These are phyloP conservation scores for Brassica hybrid DNA, from an alignment of 441 rosid species.

Conservation along the genomic window DNA sequence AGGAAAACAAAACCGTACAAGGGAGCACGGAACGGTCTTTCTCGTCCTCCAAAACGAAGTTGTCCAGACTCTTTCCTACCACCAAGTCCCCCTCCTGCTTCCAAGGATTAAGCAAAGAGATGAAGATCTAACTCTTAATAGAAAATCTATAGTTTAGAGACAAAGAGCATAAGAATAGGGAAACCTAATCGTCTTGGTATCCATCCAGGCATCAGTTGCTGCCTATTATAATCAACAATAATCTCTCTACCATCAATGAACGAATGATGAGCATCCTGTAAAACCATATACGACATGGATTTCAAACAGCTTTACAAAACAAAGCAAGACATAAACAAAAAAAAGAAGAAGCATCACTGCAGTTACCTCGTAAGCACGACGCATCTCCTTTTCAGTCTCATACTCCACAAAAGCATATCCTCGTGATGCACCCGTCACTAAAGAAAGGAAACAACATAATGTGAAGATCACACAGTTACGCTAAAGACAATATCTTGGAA, in stretches of 20 bases:
- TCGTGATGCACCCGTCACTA: constrained; percentile 90
- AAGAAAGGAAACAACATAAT: not conserved
- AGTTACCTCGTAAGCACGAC: constrained; percentile 85
- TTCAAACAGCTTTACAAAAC: constrained; percentile 7
- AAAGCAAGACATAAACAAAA: not conserved
- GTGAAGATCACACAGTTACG: not conserved
- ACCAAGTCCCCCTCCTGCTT: constrained; percentile 93
- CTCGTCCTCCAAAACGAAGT: constrained; percentile 97
- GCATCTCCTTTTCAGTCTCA: constrained; percentile 79
- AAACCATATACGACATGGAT: constrained; percentile 5
- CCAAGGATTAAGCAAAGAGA: constrained; percentile 3
- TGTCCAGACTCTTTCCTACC: constrained; percentile 95
- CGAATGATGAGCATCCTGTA: constrained; percentile 85
- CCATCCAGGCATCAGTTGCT: constrained; percentile 95
- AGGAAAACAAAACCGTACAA: constrained; percentile 53
- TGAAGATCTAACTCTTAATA: not conserved
- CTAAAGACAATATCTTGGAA: not conserved
- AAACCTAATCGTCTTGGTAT: constrained; percentile 96
- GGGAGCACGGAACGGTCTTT: constrained; percentile 97
- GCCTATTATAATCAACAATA: constrained; percentile 87
- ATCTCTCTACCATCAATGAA: constrained; percentile 73
- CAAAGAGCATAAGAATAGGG: constrained; percentile 30
- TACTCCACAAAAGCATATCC: constrained; percentile 91
- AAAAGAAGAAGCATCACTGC: not conserved
- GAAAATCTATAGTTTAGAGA: constrained; percentile 5